Percentiles rank a stretch among this genome's conserved stretches.
Conservation (phyloP, 2,329 filamentous ascomycete genomes). For the Domatiomyces globalis region DNA sequence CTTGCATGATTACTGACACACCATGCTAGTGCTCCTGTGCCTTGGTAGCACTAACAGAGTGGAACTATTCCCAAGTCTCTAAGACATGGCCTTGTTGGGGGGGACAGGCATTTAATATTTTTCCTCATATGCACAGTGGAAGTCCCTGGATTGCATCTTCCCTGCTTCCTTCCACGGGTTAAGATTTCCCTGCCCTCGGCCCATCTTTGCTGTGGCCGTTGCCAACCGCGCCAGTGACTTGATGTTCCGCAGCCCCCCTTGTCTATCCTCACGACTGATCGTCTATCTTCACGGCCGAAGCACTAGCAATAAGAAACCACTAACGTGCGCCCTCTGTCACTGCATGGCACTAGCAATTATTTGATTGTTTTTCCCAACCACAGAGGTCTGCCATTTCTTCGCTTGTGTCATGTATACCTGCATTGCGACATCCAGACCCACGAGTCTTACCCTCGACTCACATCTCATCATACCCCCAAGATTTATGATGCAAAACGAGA, state of each 20-base stretch:
- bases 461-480: background rate
- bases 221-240: background rate
- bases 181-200: background rate
- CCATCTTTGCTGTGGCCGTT: background rate
- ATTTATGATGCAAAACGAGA: conserved; percentile 25
- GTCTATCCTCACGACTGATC: background rate
- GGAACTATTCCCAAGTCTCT: background rate
- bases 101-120: background rate
- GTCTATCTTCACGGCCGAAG: background rate
- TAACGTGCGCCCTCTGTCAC: background rate
- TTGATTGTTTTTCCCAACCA: background rate
- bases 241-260: background rate
- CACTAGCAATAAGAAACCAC: background rate
- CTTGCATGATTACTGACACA: background rate
- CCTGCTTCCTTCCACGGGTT: background rate
- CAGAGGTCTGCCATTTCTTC: background rate
- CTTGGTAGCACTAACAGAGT: background rate
- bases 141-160: background rate
- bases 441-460: background rate
- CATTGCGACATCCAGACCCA: background rate
- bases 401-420: background rate
- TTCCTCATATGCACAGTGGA: background rate
- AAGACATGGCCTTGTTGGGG: background rate
- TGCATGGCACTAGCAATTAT: background rate
- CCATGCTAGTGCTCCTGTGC: background rate